A percentile compares a stretch with the other conserved stretches of the same genome.
Conservation (phyloP, 306 rosid genomes). For the Hippophae gyantsensis region DNA sequence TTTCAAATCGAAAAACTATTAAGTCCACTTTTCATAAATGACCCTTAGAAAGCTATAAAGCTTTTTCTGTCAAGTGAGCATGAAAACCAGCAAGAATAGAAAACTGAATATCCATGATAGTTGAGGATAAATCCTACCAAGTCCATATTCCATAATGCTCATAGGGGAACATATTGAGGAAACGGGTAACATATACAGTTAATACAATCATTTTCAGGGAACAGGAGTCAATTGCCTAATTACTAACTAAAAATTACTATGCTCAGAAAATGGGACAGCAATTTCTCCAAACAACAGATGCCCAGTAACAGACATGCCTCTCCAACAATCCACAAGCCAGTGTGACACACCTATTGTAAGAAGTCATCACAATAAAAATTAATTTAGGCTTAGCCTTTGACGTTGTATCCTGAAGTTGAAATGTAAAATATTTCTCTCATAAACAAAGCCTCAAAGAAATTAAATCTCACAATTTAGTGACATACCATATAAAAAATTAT, state of each 20-base stretch:
- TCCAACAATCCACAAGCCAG: constrained; percentile 31
- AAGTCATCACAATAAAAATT: constrained; percentile 23
- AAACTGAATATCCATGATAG: neutral
- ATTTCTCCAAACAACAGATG: constrained; percentile 23
- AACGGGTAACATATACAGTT: constrained; percentile 5
- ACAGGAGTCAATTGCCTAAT: constrained; percentile 23
- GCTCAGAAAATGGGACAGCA: constrained; percentile 23
- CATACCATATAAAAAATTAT: constrained; percentile 29
- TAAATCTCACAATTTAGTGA: constrained; percentile 28
- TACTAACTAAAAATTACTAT: constrained; percentile 13
- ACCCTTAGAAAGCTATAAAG: neutral
- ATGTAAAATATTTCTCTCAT: constrained; percentile 10
- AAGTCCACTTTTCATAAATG: constrained; percentile 4
- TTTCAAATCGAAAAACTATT: neutral
- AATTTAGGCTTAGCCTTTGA: constrained; percentile 18
- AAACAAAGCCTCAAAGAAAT: constrained; percentile 19
- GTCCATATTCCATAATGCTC: neutral
- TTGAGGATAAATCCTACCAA: constrained; percentile 3
- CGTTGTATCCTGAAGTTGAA: constrained; percentile 15
- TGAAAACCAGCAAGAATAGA: neutral
- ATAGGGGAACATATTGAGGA: neutral
- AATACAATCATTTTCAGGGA: constrained; percentile 20
- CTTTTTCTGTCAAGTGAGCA: neutral
- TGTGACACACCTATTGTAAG: constrained; percentile 33
- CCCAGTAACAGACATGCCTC: constrained; percentile 24